A percentile compares a stretch with the other conserved stretches of the same genome.
phyloP scores from a whole-genome alignment of 1,284 basidiomycete genomes.

The Trametes versicolor region DNA sequence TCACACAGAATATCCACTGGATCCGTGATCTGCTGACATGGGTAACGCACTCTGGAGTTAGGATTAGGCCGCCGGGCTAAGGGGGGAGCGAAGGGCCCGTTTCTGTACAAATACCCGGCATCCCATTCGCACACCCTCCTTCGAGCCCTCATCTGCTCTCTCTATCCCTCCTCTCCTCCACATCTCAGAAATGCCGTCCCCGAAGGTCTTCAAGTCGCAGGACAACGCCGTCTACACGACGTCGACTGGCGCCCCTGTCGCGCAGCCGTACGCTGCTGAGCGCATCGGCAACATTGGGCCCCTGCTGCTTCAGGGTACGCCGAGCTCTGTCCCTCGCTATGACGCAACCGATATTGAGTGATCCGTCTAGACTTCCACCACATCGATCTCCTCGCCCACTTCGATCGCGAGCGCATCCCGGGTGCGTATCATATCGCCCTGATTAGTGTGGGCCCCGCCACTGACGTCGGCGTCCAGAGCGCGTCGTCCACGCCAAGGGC shows the following conservation, averaged over 20 bases:
- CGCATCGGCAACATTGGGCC: constrained; percentile 82
- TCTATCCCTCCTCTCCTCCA: constrained; percentile 11
- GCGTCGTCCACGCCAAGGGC: constrained; percentile 81
- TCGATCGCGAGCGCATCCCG: constrained; percentile 94
- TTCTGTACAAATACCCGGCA: constrained; percentile 37
- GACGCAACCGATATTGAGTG: constrained; percentile 22
- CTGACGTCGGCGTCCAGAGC: constrained; percentile 44
- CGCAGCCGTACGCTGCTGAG: constrained; percentile 81
- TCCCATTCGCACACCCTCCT: constrained; percentile 30
- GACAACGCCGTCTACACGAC: constrained; percentile 83
- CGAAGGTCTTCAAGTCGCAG: constrained; percentile 63
- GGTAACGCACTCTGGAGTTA: constrained; percentile 5
- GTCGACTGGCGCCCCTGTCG: constrained; percentile 81
- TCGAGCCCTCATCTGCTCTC: constrained; percentile 28
- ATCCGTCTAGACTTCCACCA: constrained; percentile 79
- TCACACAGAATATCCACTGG: constrained; percentile 28
- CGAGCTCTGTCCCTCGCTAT: constrained; percentile 10
- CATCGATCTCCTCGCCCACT: constrained; percentile 90
- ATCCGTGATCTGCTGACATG: constrained; percentile 38
- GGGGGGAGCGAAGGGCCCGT: constrained; percentile 17
- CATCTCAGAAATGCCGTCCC: constrained; percentile 65
- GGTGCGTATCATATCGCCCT: constrained; percentile 44
- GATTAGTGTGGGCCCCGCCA: constrained; percentile 14
- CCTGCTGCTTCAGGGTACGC: constrained; percentile 84
- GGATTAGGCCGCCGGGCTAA: constrained; percentile 30